phyloP scores from a whole-genome alignment of 768 basidiomycete species.

The Chiua virens region DNA sequence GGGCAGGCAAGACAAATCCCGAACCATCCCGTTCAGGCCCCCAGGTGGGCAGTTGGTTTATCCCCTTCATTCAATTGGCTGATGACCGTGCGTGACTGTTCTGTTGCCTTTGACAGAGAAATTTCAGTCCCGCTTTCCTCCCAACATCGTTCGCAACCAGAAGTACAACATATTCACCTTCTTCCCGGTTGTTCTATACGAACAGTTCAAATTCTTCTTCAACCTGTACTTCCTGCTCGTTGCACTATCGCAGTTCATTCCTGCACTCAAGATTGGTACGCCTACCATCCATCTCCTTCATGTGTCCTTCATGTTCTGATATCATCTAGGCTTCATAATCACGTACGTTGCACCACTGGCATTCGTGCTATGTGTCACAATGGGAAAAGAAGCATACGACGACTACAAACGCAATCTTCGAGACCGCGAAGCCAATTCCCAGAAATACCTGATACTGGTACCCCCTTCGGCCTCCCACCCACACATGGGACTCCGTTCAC shows the following conservation, averaged over 20 bases:
- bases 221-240: slow-evolving; percentile 98
- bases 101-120: slow-evolving; percentile 50
- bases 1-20: slow-evolving; percentile 61
- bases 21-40: slow-evolving; percentile 76
- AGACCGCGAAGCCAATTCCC: slow-evolving; percentile 93
- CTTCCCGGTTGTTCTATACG: slow-evolving; percentile 94
- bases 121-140: slow-evolving; percentile 66
- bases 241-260: slow-evolving; percentile 93
- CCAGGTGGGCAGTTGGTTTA: slow-evolving; percentile 44
- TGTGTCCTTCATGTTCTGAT: background rate
- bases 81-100: slow-evolving; percentile 1
- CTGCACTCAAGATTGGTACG: slow-evolving; percentile 92
- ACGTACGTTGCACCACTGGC: slow-evolving; percentile 97
- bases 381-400: slow-evolving; percentile 99
- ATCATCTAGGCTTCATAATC: slow-evolving; percentile 74
- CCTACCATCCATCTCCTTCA: slow-evolving; percentile 4
- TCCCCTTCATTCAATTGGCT: background rate
- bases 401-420: slow-evolving; percentile 94
- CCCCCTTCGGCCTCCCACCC: slow-evolving; percentile 40
- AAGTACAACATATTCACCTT: slow-evolving; percentile 98
- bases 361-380: slow-evolving; percentile 91
- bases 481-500: slow-evolving; percentile 12
- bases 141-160: slow-evolving; percentile 95
- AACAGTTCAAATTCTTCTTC: slow-evolving; percentile 99
- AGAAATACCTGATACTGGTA: slow-evolving; percentile 83